Conservation (phyloP, 176 grass and related monocot species). For the Oryza nivara region DNA sequence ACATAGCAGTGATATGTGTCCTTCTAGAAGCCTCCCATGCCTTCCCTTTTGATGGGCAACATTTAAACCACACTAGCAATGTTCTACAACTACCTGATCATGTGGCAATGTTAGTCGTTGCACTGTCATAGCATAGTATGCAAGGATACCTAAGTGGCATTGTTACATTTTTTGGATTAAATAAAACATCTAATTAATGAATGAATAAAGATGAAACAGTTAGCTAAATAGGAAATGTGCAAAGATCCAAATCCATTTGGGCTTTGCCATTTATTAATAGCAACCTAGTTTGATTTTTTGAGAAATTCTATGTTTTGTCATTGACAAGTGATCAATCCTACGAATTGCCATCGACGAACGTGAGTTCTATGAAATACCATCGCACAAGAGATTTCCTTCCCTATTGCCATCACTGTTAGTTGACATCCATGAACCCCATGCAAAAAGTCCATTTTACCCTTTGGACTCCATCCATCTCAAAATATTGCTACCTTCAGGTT, state of each 20-base stretch:
- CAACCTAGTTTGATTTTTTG: not conserved
- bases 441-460: too few relatives aligned
- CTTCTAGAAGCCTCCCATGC: not conserved
- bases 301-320: too few relatives aligned
- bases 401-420: too few relatives aligned
- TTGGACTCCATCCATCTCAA: too few relatives aligned
- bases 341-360: too few relatives aligned
- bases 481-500: too few relatives aligned
- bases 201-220: constrained; percentile 5
- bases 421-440: too few relatives aligned
- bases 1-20: constrained; percentile 1
- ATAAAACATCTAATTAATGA: not conserved
- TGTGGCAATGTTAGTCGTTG: not conserved
- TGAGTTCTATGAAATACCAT: too few relatives aligned
- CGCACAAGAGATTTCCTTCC: too few relatives aligned
- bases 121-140: not conserved
- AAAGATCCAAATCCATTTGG: not conserved
- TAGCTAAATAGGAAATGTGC: not conserved
- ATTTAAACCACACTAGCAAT: not conserved
- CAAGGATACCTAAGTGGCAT: not conserved
- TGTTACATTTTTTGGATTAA: not conserved
- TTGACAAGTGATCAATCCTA: too few relatives aligned
- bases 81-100: not conserved
- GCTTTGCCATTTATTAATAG: not conserved
- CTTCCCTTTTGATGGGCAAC: not conserved